Conservation (phyloP, 1,284 basidiomycete species). For the Dichomitus squalens region DNA sequence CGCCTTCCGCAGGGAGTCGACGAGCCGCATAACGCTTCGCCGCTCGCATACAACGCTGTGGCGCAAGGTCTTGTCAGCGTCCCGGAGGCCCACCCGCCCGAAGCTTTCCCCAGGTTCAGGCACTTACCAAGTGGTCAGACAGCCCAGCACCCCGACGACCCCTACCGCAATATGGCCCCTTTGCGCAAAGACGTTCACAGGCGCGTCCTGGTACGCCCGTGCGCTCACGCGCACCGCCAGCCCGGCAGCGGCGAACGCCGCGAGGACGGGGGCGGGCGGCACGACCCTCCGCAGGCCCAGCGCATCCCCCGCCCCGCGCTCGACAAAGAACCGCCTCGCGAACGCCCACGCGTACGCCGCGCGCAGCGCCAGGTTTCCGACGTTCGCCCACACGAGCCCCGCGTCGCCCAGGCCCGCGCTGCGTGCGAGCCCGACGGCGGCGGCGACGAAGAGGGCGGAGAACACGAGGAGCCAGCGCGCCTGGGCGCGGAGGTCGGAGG, state of each 20-base stretch:
- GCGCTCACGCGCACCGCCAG: slow-evolving; percentile 33
- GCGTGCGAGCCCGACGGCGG: slow-evolving; percentile 52
- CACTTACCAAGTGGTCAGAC: slow-evolving; percentile 35
- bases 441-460: slow-evolving; percentile 59
- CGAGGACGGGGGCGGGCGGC: slow-evolving; percentile 32
- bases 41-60: slow-evolving; percentile 15
- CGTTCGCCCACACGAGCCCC: slow-evolving; percentile 78
- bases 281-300: slow-evolving; percentile 26
- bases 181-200: slow-evolving; percentile 28
- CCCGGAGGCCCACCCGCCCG: neutral
- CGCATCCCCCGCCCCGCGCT: slow-evolving; percentile 13
- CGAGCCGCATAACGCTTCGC: slow-evolving; percentile 15
- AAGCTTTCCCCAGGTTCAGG: neutral
- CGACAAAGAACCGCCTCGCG: slow-evolving; percentile 29
- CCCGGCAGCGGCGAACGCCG: slow-evolving; percentile 30
- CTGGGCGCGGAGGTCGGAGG: slow-evolving; percentile 64
- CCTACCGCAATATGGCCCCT: slow-evolving; percentile 33
- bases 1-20: slow-evolving; percentile 11
- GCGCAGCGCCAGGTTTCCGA: slow-evolving; percentile 61
- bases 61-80: neutral
- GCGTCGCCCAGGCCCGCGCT: slow-evolving; percentile 59
- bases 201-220: slow-evolving; percentile 16
- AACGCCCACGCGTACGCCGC: slow-evolving; percentile 54
- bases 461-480: slow-evolving; percentile 73
- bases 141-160: slow-evolving; percentile 26